Evolutionary conservation across 2,329 filamentous ascomycete species (phyloP), one percentile per base, ranked within the genome.

Genomic region (Cercospora berteroae): DNA sequence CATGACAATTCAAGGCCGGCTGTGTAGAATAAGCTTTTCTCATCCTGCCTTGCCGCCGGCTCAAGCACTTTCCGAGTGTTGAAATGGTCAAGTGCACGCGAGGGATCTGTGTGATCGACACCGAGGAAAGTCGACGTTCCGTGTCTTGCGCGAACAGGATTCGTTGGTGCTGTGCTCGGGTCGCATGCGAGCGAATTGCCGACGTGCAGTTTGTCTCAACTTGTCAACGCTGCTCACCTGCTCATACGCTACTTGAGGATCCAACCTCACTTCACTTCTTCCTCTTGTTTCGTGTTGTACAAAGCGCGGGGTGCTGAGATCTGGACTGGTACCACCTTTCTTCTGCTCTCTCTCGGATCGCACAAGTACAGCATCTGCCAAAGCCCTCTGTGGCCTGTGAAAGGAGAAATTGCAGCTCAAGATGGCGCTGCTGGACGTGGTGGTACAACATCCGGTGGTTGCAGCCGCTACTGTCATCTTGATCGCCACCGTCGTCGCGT

Each of bases 401-500:
- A 16, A 27, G 50, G 5, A 3, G 50, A 3, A 55, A 3, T 1
- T 55, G 23, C 27, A 2, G 8, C 23, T 52, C 58, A 60, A 6
- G 5, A 60, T 60, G 59, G 59, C 59, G 16, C 6, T 61, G 13
- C 18, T 48, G 33, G 59, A 61, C 31, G 18, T 42, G 20, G 36
- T 29, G 36, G 18, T 50, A 4, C 59, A 31, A 20, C 64, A 65
- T 60, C 64, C 64, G 4, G 64, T 65, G 4, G 44, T 60, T 8
- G 57, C 57, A 16, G 36, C 52, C 8, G 64, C 57, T 13, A 23
- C 55, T 12, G 58, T 57, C 29, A 20, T 65, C 4, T 20, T 65
- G 18, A 42, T 55, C 5, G 58, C 64, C 16, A 33, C 60, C 2
- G 25, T 61, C 2, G 59, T 61, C 7, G 36, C 27, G 8, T 65